Base-by-base conservation (phyloP, 805 yeast genomes). In the Maudiozyma saulgeensis region DNA sequence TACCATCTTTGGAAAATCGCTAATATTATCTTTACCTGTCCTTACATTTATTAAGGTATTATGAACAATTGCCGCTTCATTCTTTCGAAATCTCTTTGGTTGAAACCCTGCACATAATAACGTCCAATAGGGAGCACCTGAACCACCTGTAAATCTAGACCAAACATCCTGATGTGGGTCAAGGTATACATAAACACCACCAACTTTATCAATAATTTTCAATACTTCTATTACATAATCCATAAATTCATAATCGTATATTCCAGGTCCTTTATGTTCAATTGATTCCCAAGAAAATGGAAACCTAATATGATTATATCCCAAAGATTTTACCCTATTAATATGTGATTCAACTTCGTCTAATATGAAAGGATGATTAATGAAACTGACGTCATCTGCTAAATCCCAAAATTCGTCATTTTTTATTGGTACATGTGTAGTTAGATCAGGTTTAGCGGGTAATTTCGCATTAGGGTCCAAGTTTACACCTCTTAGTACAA, bases 81-180 rank as follows among this genome's bases (percentile, higher is more conserved):
- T 86, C 2, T 56, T 72, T 1, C 75, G 66, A 58, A 93, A 87
- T n/a, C 77, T 66, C n/a, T 63, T 70, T 0, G 96, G 96, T 49
- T 90, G 79, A 44, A 90, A 68, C 0, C 96, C 96, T 2, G 91
- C 95, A 23, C 93, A 90, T 60, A 85, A 82, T 4, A 89, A 63
- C 0, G 97, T 89, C 97, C 97, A 90, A 59, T 87, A 59, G 0
- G 97, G 97, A 3, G 96, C 96, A 18, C 97, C 97, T 44, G 87
- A 81, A 2, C 97, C 97, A 5, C 96, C 96, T 11, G 81, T 72
- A 61, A 75, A 86, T 44, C 96, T 76, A 1, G 93, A 82, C 97
- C 97, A 90, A 12, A 83, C 95, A 63, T 90, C 97, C 64, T 90
- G 97, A 63, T 90, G 97, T 0, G 95, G 87, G 60, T 90, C 96